A percentile compares a stretch with the other conserved stretches of the same genome.
Conservation (phyloP, 2,329 filamentous ascomycete genomes). For the Catunica adiposa region DNA sequence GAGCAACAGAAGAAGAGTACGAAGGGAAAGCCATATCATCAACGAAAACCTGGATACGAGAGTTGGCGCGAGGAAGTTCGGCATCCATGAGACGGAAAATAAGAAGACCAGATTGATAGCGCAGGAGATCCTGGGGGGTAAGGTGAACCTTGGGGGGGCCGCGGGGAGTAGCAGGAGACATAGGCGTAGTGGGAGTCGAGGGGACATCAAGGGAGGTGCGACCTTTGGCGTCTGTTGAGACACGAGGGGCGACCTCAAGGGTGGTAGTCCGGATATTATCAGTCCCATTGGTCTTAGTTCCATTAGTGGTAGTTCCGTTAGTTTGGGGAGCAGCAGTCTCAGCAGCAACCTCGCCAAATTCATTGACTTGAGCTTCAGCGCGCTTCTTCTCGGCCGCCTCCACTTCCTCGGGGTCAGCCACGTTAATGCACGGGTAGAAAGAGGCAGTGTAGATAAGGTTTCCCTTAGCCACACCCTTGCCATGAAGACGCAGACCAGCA, state of each 20-base stretch:
- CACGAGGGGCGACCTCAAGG: slow-evolving; percentile 8
- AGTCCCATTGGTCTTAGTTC: slow-evolving; percentile 9
- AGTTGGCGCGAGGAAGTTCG: slow-evolving; percentile 59
- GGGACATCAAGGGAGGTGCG: slow-evolving; percentile 10
- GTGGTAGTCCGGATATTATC: slow-evolving; percentile 17
- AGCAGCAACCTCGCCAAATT: slow-evolving; percentile 18
- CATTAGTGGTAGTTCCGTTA: slow-evolving; percentile 6
- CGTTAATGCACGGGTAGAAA: slow-evolving; percentile 79
- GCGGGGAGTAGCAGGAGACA: slow-evolving; percentile 23
- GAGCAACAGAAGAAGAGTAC: slow-evolving; percentile 65
- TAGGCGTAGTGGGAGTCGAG: slow-evolving; percentile 21
- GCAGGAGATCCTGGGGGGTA: slow-evolving; percentile 60
- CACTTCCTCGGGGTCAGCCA: slow-evolving; percentile 80
- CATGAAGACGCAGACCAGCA: slow-evolving; percentile 56
- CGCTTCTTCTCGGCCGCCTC: slow-evolving; percentile 39
- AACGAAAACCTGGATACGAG: slow-evolving; percentile 73
- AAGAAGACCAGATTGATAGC: slow-evolving; percentile 79
- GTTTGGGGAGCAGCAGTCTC: slow-evolving; percentile 3
- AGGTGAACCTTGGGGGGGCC: slow-evolving; percentile 62
- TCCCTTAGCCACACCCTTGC: slow-evolving; percentile 61
- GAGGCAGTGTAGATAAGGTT: slow-evolving; percentile 64
- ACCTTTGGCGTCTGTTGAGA: slow-evolving; percentile 5
- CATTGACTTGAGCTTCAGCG: slow-evolving; percentile 23
- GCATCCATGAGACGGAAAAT: slow-evolving; percentile 91
- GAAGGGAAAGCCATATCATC: slow-evolving; percentile 90